A percentile compares a stretch with the other conserved stretches of the same genome.
These are phyloP conservation scores for Nakazawaea wickerhamii DNA, from an alignment of 805 yeast species.

Conservation along the genomic window DNA sequence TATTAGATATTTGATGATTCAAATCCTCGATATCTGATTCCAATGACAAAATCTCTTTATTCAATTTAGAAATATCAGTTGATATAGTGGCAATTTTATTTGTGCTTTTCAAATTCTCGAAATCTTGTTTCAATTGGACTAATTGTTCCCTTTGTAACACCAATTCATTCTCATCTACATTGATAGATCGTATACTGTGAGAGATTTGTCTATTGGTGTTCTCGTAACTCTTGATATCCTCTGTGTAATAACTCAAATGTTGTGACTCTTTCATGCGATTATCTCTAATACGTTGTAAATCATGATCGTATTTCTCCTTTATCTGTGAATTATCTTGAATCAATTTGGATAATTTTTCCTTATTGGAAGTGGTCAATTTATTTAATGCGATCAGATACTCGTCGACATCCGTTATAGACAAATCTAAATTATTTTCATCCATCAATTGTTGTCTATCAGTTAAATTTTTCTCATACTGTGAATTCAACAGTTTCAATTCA, in stretches of 20 bases:
- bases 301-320: slow-evolving; percentile 17
- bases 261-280: slow-evolving; percentile 38
- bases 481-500: slow-evolving; percentile 34
- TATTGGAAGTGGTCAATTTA: slow-evolving; percentile 8
- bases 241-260: slow-evolving; percentile 32
- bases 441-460: slow-evolving; percentile 12
- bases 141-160: slow-evolving; percentile 40
- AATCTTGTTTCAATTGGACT: slow-evolving; percentile 29
- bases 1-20: slow-evolving; percentile 41
- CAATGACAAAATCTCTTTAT: slow-evolving; percentile 28
- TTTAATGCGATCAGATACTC: slow-evolving; percentile 15
- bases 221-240: slow-evolving; percentile 34
- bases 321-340: slow-evolving; percentile 13
- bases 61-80: slow-evolving; percentile 31
- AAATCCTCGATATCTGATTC: slow-evolving; percentile 49
- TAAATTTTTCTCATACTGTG: slow-evolving; percentile 18
- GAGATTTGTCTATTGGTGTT: slow-evolving; percentile 33
- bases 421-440: background rate
- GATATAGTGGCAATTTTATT: slow-evolving; percentile 26
- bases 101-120: slow-evolving; percentile 25
- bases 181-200: slow-evolving; percentile 31
- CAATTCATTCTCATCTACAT: slow-evolving; percentile 41
- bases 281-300: slow-evolving; percentile 21
- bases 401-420: slow-evolving; percentile 12
- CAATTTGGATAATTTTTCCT: slow-evolving; percentile 7